Conservation (phyloP, 2,329 filamentous ascomycete species). For the Stagonosporopsis chrysanthemi region DNA sequence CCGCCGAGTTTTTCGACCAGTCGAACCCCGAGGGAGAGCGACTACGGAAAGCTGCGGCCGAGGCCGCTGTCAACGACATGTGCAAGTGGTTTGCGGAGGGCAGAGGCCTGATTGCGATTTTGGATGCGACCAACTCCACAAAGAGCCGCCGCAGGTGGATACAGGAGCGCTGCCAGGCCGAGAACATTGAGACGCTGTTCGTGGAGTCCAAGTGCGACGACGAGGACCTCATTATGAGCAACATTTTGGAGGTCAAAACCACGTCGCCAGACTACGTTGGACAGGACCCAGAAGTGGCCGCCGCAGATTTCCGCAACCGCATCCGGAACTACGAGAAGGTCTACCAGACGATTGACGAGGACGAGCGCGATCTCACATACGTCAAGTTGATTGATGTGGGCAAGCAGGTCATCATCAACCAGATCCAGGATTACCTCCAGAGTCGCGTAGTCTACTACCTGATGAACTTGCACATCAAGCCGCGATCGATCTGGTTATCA, state of each 20-base stretch:
- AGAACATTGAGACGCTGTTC: slow-evolving; percentile 88
- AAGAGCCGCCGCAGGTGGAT: slow-evolving; percentile 92
- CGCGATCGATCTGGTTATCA: slow-evolving; percentile 95
- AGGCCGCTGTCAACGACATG: slow-evolving; percentile 94
- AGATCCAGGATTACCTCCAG: slow-evolving; percentile 95
- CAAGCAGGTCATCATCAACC: slow-evolving; percentile 96
- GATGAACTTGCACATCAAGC: slow-evolving; percentile 98
- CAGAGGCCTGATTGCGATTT: slow-evolving; percentile 85
- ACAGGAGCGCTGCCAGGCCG: slow-evolving; percentile 74
- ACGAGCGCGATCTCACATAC: slow-evolving; percentile 88
- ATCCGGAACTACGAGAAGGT: slow-evolving; percentile 98
- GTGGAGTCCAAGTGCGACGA: slow-evolving; percentile 98
- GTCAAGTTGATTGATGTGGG: slow-evolving; percentile 98
- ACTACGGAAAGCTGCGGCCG: slow-evolving; percentile 84
- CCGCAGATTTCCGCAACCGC: slow-evolving; percentile 88
- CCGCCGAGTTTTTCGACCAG: slow-evolving; percentile 94
- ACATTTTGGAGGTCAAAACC: slow-evolving; percentile 96
- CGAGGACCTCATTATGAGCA: slow-evolving; percentile 95
- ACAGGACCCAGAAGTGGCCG: slow-evolving; percentile 91
- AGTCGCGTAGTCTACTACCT: slow-evolving; percentile 97
- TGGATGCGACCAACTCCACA: slow-evolving; percentile 97
- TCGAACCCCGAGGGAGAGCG: slow-evolving; percentile 90
- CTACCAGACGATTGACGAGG: slow-evolving; percentile 90
- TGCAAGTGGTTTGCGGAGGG: slow-evolving; percentile 83
- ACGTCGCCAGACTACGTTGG: slow-evolving; percentile 94